Base-by-base conservation (phyloP, 140 eudicot genomes). In the Flaveria floridana region DNA sequence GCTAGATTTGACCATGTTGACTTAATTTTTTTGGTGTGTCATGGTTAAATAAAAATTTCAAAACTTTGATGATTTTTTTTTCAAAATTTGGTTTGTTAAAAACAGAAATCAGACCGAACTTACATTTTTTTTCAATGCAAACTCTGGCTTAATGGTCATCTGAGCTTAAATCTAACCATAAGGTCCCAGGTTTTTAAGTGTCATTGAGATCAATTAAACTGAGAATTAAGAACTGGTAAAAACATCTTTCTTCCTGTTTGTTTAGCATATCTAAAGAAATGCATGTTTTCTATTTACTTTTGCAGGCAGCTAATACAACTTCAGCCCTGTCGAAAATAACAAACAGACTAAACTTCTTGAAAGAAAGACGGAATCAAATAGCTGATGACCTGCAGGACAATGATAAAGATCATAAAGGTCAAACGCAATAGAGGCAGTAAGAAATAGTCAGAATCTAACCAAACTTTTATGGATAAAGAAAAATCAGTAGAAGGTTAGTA, bases 261-360 rank as follows among this genome's bases (percentile, higher is more conserved):
- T 46, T 16, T 34, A 62, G 30, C 37, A 62, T 47, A 28, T 18
- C 39, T 30, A 13, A 48, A 18, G 50, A 62, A 26, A 28, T 25
- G 28, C 13, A 15, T 47, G 18, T 48, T 21, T 64, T 12, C 8
- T 23, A 1, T 79, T 68, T 65, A 10, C 15, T 57, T 69, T 69
- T 5, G 61, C 81, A 80, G 84, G 68, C 67, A 23, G 84, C 84
- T 21, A 80, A 80, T 70, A 75, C 95, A 28, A 77, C 83, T 76
- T 83, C 91, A 68, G 88, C 96, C 2, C 74, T 95, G 41, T 83
- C 97, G 51, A 95, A 91, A 85, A 85, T 91, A 55, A 88, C 99
- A 44, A 88, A 80, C 81, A 76, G 97, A 44, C 97, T 95, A 70
- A 87, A 81, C 86, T 89, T 95, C 76, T 85, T 95, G 81, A 95